Conservation (phyloP, 768 basidiomycete genomes). For the Arthromyces matolae region DNA sequence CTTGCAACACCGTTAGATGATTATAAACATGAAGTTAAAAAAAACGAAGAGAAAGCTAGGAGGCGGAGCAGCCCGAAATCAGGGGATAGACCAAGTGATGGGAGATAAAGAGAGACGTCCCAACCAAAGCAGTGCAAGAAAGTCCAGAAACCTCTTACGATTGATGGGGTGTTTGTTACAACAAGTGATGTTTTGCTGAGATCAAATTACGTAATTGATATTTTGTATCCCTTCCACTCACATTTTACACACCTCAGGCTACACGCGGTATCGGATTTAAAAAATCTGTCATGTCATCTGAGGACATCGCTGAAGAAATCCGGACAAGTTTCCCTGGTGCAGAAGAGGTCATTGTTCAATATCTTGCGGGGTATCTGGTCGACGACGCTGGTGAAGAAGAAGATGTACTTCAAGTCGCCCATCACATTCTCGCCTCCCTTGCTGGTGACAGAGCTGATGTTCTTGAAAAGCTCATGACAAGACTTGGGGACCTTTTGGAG, state of each 20-base stretch:
- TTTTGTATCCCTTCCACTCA: too few species aligned
- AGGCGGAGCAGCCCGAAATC: too few species aligned
- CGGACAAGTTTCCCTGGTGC: conserved; percentile 66
- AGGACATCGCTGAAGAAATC: conserved; percentile 79
- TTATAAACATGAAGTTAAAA: conserved; percentile 1
- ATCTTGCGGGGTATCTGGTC: conserved; percentile 82
- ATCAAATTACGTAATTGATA: too few species aligned
- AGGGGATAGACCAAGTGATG: too few species aligned
- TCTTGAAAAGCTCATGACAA: conserved; percentile 63
- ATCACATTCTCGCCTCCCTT: conserved; percentile 73
- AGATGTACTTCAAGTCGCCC: conserved; percentile 75
- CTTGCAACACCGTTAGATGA: background rate
- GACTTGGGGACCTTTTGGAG: conserved; percentile 59
- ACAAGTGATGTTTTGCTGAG: too few species aligned
- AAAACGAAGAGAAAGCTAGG: too few species aligned
- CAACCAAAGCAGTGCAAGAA: too few species aligned
- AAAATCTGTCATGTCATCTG: conserved; percentile 45
- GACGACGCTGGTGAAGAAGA: conserved; percentile 89
- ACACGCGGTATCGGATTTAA: background rate
- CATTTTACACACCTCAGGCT: too few species aligned
- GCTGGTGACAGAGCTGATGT: conserved; percentile 56
- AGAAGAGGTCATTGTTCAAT: conserved; percentile 83
- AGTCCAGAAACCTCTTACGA: too few species aligned
- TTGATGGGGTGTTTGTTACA: too few species aligned
- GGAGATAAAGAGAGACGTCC: too few species aligned